Evolutionary conservation across 1,284 basidiomycete genomes (phyloP).

Genomic region (Butyriboletus appendiculatus): DNA sequence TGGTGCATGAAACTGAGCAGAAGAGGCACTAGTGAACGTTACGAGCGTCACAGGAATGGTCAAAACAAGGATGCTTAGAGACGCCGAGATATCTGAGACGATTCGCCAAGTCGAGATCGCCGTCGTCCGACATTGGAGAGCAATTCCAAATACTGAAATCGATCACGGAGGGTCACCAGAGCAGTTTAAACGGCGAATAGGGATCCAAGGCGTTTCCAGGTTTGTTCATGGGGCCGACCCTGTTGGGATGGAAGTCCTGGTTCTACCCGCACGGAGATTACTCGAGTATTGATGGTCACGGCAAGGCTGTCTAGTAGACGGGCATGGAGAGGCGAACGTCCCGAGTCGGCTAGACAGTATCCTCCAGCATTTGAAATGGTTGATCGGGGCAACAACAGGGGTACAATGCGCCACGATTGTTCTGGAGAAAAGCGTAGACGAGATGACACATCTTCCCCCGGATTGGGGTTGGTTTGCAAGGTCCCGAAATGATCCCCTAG

Average conservation of each 20-base stretch:
- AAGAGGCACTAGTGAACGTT: not conserved
- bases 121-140: not conserved
- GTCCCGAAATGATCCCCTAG: not conserved
- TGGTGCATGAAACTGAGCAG: not conserved
- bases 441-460: not conserved
- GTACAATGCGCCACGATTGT: not conserved
- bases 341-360: not conserved
- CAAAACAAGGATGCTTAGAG: not conserved
- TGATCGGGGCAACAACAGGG: not conserved
- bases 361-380: not conserved
- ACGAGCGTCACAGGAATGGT: not conserved
- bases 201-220: not conserved
- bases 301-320: not conserved
- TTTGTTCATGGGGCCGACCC: not conserved
- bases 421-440: not conserved
- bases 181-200: not conserved
- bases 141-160: not conserved
- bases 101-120: not conserved
- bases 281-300: not conserved
- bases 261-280: constrained; percentile 1
- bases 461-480: not conserved
- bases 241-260: not conserved
- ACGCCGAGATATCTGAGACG: not conserved
- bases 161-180: not conserved
- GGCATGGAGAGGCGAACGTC: not conserved